Base-by-base conservation (phyloP, 2,329 filamentous ascomycete genomes). In the Mycosphaerella sp. region DNA sequence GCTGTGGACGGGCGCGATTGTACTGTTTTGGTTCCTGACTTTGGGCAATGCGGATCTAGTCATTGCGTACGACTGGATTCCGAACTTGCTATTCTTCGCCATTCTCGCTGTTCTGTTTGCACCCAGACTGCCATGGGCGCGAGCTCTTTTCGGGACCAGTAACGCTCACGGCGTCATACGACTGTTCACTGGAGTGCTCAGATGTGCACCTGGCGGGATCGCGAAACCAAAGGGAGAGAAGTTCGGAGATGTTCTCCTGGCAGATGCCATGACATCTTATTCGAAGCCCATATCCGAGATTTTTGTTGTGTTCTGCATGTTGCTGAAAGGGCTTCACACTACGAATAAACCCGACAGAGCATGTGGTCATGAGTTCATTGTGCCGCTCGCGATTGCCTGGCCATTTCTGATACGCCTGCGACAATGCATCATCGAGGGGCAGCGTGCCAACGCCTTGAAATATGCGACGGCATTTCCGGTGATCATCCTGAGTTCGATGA, bases 391-490 rank as follows among this genome's bases (percentile, higher is more conserved):
- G 62, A 86, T 97, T 70, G 84, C 84, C 2, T 73, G 91, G 26
- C 93, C 93, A 1, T 93, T 84, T 64, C 69, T 88, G 51, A 95
- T 96, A 61, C 91, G 93, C 3, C 75, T 98, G 39, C 81, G 92
- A 45, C 93, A 98, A 74, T 98, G 93, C 71, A 71, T 96, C 59
- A 95, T 87, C 58, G 93, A 97, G 70, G 95, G 92, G 69, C 66
- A 68, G 55, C 49, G 96, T 31, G 90, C 89, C 69, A 98, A 98
- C 77, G 92, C 92, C 8, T 74, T 89, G 64, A 98, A 98, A 73
- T 98, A 98, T 72, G 81, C 86, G n/a, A 90, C 84, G 8, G 89
- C 92, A 0, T 95, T 97, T 66, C 93, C 93, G 2, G 91, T 97
- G 51, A 87, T 97, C 63, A 77, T 92, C 41, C 77, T 95, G 50